Conservation (phyloP, 2,329 filamentous ascomycete genomes). For the Cladosporium oxysporum region DNA sequence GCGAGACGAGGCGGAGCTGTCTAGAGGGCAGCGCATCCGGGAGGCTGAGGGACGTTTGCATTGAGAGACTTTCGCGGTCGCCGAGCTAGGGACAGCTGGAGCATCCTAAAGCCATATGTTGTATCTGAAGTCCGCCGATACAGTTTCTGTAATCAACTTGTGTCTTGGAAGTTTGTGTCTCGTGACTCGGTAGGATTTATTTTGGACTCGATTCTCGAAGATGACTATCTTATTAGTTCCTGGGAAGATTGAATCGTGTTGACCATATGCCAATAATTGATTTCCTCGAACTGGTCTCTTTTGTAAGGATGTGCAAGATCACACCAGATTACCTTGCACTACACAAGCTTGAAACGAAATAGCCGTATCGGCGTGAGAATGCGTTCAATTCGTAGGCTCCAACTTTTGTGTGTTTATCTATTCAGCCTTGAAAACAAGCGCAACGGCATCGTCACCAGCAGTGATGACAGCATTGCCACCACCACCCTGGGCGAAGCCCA, state of each 20-base stretch:
- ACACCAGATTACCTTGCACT: background rate
- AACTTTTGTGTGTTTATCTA: conserved; percentile 3
- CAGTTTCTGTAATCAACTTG: background rate
- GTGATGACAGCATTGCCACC: conserved; percentile 78
- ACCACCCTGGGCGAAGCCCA: conserved; percentile 83
- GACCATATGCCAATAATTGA: too few relatives aligned
- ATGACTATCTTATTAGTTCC: too few relatives aligned
- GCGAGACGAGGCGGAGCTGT: conserved; percentile 33
- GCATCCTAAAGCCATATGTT: too few relatives aligned
- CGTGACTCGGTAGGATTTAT: too few relatives aligned
- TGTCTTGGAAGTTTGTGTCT: too few relatives aligned
- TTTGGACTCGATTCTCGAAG: too few relatives aligned
- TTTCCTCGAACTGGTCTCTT: too few relatives aligned
- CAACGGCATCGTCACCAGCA: conserved; percentile 81
- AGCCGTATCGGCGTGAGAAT: background rate
- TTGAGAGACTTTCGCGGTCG: background rate
- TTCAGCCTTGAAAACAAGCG: conserved; percentile 63
- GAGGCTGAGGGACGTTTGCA: background rate
- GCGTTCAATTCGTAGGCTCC: conserved; percentile 5
- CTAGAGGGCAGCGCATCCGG: conserved; percentile 21
- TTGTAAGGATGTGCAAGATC: background rate
- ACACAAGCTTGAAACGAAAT: background rate
- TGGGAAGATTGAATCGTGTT: too few relatives aligned
- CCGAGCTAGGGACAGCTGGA: background rate
- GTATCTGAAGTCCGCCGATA: background rate